Conservation (phyloP, 106 monocot species). For the Ottelia alismoides region DNA sequence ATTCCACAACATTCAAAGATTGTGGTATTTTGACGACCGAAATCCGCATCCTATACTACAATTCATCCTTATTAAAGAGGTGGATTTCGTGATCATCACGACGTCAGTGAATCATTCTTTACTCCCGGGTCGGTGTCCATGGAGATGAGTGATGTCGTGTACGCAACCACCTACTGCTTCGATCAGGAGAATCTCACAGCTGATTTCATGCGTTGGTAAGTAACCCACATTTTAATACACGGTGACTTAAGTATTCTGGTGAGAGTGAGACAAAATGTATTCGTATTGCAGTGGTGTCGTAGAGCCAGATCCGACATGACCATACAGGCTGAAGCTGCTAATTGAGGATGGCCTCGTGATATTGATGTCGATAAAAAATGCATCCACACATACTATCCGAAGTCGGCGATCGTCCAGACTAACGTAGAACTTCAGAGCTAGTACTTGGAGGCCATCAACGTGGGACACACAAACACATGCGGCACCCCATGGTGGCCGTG, state of each 20-base stretch:
- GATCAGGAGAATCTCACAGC: conserved; percentile 78
- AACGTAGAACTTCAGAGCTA: conserved; percentile 76
- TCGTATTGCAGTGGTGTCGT: conserved; percentile 55
- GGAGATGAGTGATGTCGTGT: conserved; percentile 71
- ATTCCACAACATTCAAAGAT: no score
- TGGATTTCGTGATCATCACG: no score
- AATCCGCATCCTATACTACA: no score
- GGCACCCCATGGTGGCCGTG: conserved; percentile 65
- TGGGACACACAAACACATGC: conserved; percentile 71
- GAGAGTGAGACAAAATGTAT: neutral
- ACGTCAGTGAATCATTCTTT: conserved; percentile 86
- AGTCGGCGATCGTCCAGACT: conserved; percentile 15
- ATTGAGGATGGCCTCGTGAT: conserved; percentile 83
- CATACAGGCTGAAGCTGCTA: conserved; percentile 53
- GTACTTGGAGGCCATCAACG: conserved; percentile 56
- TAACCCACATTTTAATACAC: neutral
- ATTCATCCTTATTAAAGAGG: conserved; percentile 74
- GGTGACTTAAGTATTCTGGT: neutral
- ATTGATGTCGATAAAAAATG: conserved; percentile 64
- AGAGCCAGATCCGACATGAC: conserved; percentile 50
- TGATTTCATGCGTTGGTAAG: conserved; percentile 63
- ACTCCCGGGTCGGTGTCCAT: conserved; percentile 50
- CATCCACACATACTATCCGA: conserved; percentile 43
- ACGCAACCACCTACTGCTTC: conserved; percentile 53
- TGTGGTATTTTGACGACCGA: no score